phyloP scores from a whole-genome alignment of 78 protist genomes.

The Emiliania huxleyi region DNA sequence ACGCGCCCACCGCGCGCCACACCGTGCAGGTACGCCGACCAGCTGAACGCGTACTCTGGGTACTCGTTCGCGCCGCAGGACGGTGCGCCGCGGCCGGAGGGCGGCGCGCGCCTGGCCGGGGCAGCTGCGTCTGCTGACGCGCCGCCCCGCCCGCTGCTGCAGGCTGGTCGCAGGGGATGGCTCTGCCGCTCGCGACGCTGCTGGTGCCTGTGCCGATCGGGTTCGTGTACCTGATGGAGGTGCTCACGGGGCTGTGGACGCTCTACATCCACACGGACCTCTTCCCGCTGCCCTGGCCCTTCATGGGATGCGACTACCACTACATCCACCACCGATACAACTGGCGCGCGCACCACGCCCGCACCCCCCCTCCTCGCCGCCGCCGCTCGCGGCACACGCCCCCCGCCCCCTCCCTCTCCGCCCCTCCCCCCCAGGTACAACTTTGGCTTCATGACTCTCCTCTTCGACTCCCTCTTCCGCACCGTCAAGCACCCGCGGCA shows the following conservation, averaged over 20 bases:
- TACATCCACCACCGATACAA: constrained; percentile 9
- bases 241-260: neutral
- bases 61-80: constrained; percentile 5
- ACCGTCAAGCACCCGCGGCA: neutral
- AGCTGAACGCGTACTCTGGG: neutral
- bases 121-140: too few relatives aligned
- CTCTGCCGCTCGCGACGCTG: neutral
- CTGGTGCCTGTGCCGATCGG: neutral
- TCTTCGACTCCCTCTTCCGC: neutral
- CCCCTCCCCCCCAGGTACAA: too few relatives aligned
- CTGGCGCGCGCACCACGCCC: too few relatives aligned
- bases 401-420: too few relatives aligned
- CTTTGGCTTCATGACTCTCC: neutral
- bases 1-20: too few relatives aligned
- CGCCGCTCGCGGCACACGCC: too few relatives aligned
- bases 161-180: neutral
- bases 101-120: too few relatives aligned
- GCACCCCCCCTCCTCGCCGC: too few relatives aligned
- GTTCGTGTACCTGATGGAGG: neutral
- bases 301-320: constrained; percentile 23
- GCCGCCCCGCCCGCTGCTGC: too few relatives aligned
- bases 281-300: constrained; percentile 5
- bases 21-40: neutral
- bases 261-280: constrained; percentile 17
- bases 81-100: too few relatives aligned